Evolutionary conservation across 192 early-diverging fungal species (phyloP), one percentile per base, ranked within the genome.

Genomic region (Endogone sp.): DNA sequence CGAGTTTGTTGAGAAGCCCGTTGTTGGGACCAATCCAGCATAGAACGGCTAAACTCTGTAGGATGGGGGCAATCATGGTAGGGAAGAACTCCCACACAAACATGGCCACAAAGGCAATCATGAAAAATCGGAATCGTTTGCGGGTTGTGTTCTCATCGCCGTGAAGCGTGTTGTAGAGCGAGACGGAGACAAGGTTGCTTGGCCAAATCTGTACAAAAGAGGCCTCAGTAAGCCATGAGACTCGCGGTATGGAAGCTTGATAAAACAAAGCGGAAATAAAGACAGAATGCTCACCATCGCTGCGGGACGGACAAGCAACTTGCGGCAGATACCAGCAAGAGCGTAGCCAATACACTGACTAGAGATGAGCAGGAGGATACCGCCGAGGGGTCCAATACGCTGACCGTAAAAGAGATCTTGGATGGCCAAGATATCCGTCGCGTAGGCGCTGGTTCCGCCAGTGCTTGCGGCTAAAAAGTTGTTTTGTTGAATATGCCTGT

Each of bases 351-450:
- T 57, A 60, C 81, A 62, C 62, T 78, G 77, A 3, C 92, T 92
- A 0, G 91, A 86, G 49, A 95, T 56, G 16, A 93, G 77, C 29
- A 94, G 78, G 2, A 92, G 63, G 4, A 94, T 62, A 65, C 85
- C 84, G 37, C 84, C 80, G 10, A 84, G 80, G 64, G 83, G 82
- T 0, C 90, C 90, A 71, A 91, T 82, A 24, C 84, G 77, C 64
- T 82, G 82, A 26, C 75, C 56, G 55, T 84, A 82, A 29, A 73
- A 82, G 11, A 82, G 69, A 30, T 82, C 60, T 62, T 80, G 70
- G 21, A 67, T 68, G 3, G 81, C 67, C 25, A 82, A 59, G 26
- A 82, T 66, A 27, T 66, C 57, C 10, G 72, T 78, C 2, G 72
- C 79, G 56, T 74, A 72, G n/a, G 79, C 82, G 25, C 76, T 63